Evolutionary conservation across 352 stramenopile species (phyloP).

Genomic region (Blastocystis sp.): DNA sequence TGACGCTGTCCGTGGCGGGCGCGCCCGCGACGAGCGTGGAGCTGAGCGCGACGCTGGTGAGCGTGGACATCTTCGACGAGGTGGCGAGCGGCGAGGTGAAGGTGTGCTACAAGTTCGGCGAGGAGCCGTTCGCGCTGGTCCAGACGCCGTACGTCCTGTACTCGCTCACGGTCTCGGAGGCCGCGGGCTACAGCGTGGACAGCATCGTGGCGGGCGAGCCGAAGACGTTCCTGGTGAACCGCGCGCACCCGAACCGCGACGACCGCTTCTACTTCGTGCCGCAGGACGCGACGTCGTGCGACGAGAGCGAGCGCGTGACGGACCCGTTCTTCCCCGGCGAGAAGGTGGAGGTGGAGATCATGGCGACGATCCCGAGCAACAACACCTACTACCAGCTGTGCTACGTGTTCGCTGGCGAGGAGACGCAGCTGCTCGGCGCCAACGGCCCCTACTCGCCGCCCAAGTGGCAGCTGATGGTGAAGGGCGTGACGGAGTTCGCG

Average conservation of each 20-base stretch:
- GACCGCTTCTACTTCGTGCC: conserved; percentile 68
- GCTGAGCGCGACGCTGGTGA: conserved; percentile 2
- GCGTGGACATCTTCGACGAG: conserved; percentile 50
- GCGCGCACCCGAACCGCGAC: conserved; percentile 13
- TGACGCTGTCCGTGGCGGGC: conserved; percentile 34
- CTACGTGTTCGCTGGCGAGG: conserved; percentile 61
- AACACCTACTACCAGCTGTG: conserved; percentile 52
- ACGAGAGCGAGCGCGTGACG: conserved; percentile 23
- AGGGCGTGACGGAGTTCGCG: conserved; percentile 26
- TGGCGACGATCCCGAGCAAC: neutral
- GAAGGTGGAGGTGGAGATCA: conserved; percentile 16
- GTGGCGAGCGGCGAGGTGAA: conserved; percentile 22
- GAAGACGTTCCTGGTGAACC: conserved; percentile 63
- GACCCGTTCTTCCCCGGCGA: neutral
- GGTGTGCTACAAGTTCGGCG: conserved; percentile 69
- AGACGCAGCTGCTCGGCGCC: conserved; percentile 44
- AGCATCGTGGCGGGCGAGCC: conserved; percentile 23
- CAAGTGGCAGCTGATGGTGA: conserved; percentile 65
- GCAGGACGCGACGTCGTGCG: conserved; percentile 25
- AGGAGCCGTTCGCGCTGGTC: conserved; percentile 26
- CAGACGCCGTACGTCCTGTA: conserved; percentile 53
- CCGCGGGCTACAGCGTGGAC: neutral
- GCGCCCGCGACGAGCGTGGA: conserved; percentile 13
- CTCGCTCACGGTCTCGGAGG: conserved; percentile 7
- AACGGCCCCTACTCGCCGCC: conserved; percentile 22